A percentile compares a stretch with the other conserved stretches of the same genome.
Conservation (phyloP, 2,329 filamentous ascomycete genomes). For the Remersonia thermophila region DNA sequence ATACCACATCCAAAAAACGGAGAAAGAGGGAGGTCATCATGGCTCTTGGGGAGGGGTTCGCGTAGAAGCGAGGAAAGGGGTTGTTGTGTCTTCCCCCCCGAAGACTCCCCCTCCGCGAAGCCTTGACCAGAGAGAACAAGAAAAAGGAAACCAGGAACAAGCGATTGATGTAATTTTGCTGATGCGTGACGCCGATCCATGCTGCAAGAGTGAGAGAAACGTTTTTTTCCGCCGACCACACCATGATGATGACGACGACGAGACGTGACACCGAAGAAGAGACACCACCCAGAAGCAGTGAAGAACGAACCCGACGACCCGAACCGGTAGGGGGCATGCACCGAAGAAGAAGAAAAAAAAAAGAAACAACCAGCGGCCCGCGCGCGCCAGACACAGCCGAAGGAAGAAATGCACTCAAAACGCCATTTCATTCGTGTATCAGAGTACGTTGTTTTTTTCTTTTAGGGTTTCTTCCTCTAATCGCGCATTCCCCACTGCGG, state of each 20-base stretch:
- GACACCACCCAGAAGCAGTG: not conserved
- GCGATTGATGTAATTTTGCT: slow-evolving; percentile 4
- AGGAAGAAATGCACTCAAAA: not conserved
- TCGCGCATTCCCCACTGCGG: slow-evolving; percentile 45
- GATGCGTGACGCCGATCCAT: too few species aligned
- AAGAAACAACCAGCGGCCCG: not conserved
- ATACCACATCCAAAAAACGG: not conserved
- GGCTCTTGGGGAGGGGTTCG: not conserved
- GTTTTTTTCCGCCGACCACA: too few species aligned
- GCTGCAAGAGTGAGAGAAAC: too few species aligned
- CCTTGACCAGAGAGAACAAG: not conserved
- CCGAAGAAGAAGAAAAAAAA: not conserved
- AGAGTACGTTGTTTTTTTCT: not conserved
- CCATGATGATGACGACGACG: too few species aligned
- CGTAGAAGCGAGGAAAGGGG: not conserved
- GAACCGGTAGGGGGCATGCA: not conserved
- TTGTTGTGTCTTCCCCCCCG: too few species aligned
- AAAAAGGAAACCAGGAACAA: not conserved
- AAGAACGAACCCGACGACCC: too few species aligned
- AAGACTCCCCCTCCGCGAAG: too few species aligned
- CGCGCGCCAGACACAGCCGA: not conserved
- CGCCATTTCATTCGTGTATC: not conserved
- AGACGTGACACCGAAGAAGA: too few species aligned
- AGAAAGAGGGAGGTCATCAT: slow-evolving; percentile 7
- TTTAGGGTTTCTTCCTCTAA: too few species aligned